Evolutionary conservation across 1,284 basidiomycete species (phyloP).

Genomic region (Ustilago trichophora): DNA sequence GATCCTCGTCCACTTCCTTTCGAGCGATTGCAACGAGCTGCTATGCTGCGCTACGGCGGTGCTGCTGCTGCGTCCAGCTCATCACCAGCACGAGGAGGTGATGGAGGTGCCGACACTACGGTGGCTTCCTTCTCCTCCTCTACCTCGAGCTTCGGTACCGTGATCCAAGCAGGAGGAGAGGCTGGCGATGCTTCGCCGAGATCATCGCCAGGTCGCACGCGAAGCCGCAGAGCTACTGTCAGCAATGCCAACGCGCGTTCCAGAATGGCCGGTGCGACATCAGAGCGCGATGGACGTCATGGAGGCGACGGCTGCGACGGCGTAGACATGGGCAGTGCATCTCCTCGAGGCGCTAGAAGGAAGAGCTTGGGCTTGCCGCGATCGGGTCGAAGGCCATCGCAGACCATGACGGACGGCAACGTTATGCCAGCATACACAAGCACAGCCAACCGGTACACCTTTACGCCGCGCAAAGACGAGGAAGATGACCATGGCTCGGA

Average conservation of each 20-base stretch:
- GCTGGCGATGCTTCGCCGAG: slow-evolving; percentile 10
- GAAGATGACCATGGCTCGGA: slow-evolving; percentile 32
- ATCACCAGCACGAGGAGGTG: too few relatives aligned
- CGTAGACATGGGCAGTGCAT: too few relatives aligned
- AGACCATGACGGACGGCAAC: neutral
- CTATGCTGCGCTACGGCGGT: neutral
- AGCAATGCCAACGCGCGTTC: slow-evolving; percentile 9
- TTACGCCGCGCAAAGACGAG: neutral
- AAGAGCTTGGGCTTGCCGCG: slow-evolving; percentile 19
- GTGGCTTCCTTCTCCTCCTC: slow-evolving; percentile 13
- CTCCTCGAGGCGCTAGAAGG: slow-evolving; percentile 5
- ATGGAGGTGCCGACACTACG: too few relatives aligned
- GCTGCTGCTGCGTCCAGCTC: too few relatives aligned
- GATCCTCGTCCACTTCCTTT: slow-evolving; percentile 43
- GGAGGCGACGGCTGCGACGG: too few relatives aligned
- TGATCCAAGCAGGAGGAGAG: slow-evolving; percentile 8
- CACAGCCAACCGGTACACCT: too few relatives aligned
- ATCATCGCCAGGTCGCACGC: slow-evolving; percentile 9
- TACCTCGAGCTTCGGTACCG: slow-evolving; percentile 13
- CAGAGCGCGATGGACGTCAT: neutral
- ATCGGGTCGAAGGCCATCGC: slow-evolving; percentile 5
- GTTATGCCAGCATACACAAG: too few relatives aligned
- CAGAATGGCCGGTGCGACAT: neutral
- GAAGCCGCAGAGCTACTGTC: slow-evolving; percentile 33
- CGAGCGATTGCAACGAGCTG: slow-evolving; percentile 19